Percentiles rank a stretch among this genome's conserved stretches.
These are phyloP conservation scores for Diaporthe velutina DNA, from an alignment of 2,329 filamentous ascomycete genomes.

Conservation along the genomic window DNA sequence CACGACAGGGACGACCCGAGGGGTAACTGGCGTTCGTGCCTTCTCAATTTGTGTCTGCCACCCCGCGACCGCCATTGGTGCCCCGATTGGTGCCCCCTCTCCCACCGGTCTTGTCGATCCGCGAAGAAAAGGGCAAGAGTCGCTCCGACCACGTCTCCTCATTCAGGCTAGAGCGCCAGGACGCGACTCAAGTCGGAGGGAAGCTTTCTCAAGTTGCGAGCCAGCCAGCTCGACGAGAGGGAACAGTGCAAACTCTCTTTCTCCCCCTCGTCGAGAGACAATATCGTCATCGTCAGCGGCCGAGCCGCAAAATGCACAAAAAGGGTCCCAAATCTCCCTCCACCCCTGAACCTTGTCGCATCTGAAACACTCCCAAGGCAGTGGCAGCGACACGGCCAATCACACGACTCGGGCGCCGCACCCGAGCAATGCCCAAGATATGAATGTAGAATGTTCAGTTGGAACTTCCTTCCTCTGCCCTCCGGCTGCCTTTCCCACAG, in stretches of 20 bases:
- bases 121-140: not conserved
- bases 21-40: not conserved
- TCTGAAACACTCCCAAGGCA: slow-evolving; percentile 23
- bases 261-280: not conserved
- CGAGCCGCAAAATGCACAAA: slow-evolving; percentile 26
- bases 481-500: not conserved
- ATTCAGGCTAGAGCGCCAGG: not conserved
- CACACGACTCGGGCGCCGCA: slow-evolving; percentile 9
- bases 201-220: not conserved
- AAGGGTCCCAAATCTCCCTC: slow-evolving; percentile 25
- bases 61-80: not conserved
- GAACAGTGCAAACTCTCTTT: not conserved
- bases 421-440: slow-evolving; percentile 20
- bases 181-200: not conserved
- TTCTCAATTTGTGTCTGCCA: not conserved
- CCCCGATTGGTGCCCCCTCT: not conserved
- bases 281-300: slow-evolving; percentile 7
- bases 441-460: not conserved
- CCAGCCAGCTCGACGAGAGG: not conserved
- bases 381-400: slow-evolving; percentile 3
- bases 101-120: slow-evolving; percentile 29
- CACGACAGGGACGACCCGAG: not conserved
- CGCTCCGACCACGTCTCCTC: not conserved
- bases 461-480: not conserved
- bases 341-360: slow-evolving; percentile 25